These are phyloP conservation scores for Aureobasidium zeae DNA, from an alignment of 2,329 filamentous ascomycete species.

Conservation along the genomic window DNA sequence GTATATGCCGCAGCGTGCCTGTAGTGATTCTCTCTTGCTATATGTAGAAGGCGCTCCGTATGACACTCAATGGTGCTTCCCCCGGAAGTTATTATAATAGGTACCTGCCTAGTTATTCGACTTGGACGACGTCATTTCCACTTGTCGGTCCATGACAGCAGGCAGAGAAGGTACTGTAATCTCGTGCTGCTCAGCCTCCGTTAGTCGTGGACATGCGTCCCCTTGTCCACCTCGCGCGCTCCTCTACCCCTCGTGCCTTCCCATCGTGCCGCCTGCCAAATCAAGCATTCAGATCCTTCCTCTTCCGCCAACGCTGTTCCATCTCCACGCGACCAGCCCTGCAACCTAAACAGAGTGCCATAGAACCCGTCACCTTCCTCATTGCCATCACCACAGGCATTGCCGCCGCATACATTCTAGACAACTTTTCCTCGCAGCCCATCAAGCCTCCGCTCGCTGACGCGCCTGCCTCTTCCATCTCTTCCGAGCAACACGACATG, in stretches of 20 bases:
- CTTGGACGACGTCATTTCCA: too few species aligned
- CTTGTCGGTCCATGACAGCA: too few species aligned
- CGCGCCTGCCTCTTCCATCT: constrained; percentile 7
- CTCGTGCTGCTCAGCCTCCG: not conserved
- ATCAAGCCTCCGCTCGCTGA: constrained; percentile 10
- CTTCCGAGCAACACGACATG: constrained; percentile 25
- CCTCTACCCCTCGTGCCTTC: not conserved
- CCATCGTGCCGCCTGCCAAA: constrained; percentile 1
- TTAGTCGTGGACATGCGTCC: constrained; percentile 1
- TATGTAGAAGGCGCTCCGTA: too few species aligned
- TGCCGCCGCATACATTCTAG: constrained; percentile 21
- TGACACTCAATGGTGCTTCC: too few species aligned
- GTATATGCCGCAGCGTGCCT: too few species aligned
- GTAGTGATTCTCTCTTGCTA: too few species aligned
- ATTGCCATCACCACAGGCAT: constrained; percentile 20
- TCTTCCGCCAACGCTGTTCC: not conserved
- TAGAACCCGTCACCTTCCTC: constrained; percentile 21
- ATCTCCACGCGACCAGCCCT: not conserved
- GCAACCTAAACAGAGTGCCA: constrained; percentile 14
- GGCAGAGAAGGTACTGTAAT: too few species aligned
- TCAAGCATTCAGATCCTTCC: not conserved
- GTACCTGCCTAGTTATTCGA: too few species aligned
- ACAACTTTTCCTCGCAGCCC: constrained; percentile 15
- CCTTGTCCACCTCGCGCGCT: not conserved
- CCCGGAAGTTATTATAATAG: too few species aligned